Percentiles rank a stretch among this genome's conserved stretches.
phyloP scores from a whole-genome alignment of 768 basidiomycete genomes.

The Kwoniella dendrophila region DNA sequence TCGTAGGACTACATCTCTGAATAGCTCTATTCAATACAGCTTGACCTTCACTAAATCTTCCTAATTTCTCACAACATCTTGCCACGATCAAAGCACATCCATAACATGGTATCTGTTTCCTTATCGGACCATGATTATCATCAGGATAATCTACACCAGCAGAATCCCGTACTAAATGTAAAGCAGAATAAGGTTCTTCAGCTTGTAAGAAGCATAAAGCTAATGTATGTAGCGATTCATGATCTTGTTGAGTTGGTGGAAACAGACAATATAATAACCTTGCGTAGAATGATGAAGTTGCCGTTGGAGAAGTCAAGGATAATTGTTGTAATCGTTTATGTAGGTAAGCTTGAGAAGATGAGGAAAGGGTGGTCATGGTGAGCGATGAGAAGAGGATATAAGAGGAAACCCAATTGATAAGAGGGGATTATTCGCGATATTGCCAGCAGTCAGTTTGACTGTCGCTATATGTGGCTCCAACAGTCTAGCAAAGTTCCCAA shows the following conservation, averaged over 20 bases:
- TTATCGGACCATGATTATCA: not conserved
- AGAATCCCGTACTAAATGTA: constrained; percentile 40
- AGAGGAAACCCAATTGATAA: not conserved
- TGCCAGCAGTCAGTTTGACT: too few species aligned
- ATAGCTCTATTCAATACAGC: constrained; percentile 39
- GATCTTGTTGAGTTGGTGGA: constrained; percentile 27
- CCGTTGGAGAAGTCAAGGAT: constrained; percentile 30
- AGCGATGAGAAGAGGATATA: not conserved
- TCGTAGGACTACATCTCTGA: constrained; percentile 21
- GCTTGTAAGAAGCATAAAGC: constrained; percentile 41
- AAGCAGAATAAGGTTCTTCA: constrained; percentile 39
- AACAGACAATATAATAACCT: constrained; percentile 35
- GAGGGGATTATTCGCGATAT: not conserved
- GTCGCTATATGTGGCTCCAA: too few species aligned
- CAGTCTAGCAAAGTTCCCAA: too few species aligned
- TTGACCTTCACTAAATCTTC: constrained; percentile 41
- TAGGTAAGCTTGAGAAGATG: constrained; percentile 34
- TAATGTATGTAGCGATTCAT: constrained; percentile 43
- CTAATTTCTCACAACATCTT: constrained; percentile 43
- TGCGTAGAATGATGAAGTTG: constrained; percentile 44
- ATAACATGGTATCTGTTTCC: constrained; percentile 24
- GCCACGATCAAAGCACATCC: constrained; percentile 51
- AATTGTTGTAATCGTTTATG: constrained; percentile 36
- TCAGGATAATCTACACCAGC: constrained; percentile 35
- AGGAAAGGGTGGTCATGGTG: constrained; percentile 19